Evolutionary conservation across 345 rosid species (phyloP).

Genomic region (Eutrema yunnanense): DNA sequence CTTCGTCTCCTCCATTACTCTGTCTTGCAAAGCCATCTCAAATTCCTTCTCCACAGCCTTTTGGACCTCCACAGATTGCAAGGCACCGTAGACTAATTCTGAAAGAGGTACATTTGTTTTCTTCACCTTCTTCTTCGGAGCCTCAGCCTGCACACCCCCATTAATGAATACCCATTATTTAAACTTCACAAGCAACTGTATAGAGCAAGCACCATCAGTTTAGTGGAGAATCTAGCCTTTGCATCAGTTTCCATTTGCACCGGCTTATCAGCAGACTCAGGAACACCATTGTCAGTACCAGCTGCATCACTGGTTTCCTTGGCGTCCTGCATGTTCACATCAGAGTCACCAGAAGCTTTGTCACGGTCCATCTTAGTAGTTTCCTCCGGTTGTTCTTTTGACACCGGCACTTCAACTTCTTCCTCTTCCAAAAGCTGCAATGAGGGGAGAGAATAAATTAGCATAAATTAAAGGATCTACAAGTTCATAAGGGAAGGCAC

Average conservation of each 20-base stretch:
- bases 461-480: not conserved
- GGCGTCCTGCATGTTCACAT: slow-evolving; percentile 79
- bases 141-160: slow-evolving; percentile 50
- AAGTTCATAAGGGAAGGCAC: not conserved
- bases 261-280: slow-evolving; percentile 64
- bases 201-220: not conserved
- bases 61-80: slow-evolving; percentile 61
- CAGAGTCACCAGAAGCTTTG: slow-evolving; percentile 54
- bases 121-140: slow-evolving; percentile 89
- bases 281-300: slow-evolving; percentile 61
- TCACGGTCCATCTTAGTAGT: slow-evolving; percentile 69
- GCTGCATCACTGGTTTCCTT: slow-evolving; percentile 50
- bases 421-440: slow-evolving; percentile 92
- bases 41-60: slow-evolving; percentile 93
- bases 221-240: slow-evolving; percentile 43
- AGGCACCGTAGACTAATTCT: slow-evolving; percentile 72
- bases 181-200: not conserved
- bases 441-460: not conserved
- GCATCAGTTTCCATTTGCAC: slow-evolving; percentile 78
- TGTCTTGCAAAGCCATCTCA: slow-evolving; percentile 98
- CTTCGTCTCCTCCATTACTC: slow-evolving; percentile 97
- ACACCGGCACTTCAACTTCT: slow-evolving; percentile 75
- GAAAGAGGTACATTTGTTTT: slow-evolving; percentile 70
- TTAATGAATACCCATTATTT: not conserved
- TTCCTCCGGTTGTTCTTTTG: slow-evolving; percentile 53